These are phyloP conservation scores for Saccharum hybrid DNA, from an alignment of 202 grass and related monocot species.

Conservation along the genomic window DNA sequence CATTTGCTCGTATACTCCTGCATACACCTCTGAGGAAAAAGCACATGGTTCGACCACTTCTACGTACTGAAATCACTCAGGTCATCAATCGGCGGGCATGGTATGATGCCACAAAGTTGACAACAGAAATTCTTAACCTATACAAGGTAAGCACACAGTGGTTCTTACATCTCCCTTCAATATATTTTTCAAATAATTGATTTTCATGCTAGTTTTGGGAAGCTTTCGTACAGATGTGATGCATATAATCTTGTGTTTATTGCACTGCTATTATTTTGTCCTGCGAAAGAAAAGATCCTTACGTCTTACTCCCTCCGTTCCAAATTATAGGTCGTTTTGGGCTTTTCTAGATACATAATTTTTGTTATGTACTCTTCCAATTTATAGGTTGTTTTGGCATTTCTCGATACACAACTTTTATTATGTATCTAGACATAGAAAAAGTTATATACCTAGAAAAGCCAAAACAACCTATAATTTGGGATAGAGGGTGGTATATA, in stretches of 20 bases:
- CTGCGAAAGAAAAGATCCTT: not conserved
- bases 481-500: too few relatives aligned
- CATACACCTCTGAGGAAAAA: conserved; percentile 96
- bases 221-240: not conserved
- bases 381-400: too few relatives aligned
- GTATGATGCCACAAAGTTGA: conserved; percentile 91
- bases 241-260: not conserved
- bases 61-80: conserved; percentile 95
- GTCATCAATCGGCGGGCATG: conserved; percentile 93
- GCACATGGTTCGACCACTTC: conserved; percentile 90
- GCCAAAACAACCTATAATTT: too few relatives aligned
- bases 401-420: too few relatives aligned
- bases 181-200: not conserved
- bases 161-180: not conserved
- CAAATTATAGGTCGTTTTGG: not conserved
- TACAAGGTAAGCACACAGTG: conserved; percentile 72
- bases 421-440: too few relatives aligned
- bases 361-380: not conserved
- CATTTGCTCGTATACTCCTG: conserved; percentile 94
- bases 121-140: conserved; percentile 77
- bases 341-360: not conserved
- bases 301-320: not conserved
- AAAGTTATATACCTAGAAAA: too few relatives aligned
- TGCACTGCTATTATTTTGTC: not conserved
- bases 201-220: conserved; percentile 19